These are phyloP conservation scores for Acer saccharum DNA, from an alignment of 345 rosid species.

Conservation along the genomic window DNA sequence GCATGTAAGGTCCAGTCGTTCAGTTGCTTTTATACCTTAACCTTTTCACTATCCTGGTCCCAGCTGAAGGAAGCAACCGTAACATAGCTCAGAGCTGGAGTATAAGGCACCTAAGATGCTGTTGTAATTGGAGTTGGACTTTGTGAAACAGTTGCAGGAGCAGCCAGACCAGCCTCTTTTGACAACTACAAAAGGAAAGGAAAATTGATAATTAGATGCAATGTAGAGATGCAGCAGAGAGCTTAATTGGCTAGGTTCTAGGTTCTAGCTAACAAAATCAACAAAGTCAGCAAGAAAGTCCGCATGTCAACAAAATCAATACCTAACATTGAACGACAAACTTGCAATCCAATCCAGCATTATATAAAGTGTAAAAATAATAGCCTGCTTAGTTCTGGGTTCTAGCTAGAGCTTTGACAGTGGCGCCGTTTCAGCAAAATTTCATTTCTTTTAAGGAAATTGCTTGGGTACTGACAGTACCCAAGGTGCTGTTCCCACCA, in stretches of 20 bases:
- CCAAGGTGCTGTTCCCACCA: no score
- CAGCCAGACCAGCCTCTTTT: constrained; percentile 25
- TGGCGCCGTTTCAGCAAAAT: no score
- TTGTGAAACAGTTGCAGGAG: constrained; percentile 28
- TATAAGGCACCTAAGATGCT: constrained; percentile 36
- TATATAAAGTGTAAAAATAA: no score
- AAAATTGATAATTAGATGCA: neutral
- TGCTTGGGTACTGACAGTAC: no score
- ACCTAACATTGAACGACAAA: neutral
- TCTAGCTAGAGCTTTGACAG: no score
- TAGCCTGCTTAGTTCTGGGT: no score
- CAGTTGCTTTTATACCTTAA: constrained; percentile 2
- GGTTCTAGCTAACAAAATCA: no score
- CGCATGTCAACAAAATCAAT: no score
- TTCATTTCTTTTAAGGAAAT: no score
- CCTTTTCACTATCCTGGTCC: no score
- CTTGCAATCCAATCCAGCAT: neutral
- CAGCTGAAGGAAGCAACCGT: neutral
- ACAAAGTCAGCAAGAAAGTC: no score
- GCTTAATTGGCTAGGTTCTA: no score
- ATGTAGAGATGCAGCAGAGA: neutral
- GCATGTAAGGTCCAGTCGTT: constrained; percentile 59
- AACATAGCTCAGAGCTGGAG: neutral
- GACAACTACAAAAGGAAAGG: constrained; percentile 34
- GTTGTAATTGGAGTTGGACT: constrained; percentile 46